Conservation (phyloP, 2,329 filamentous ascomycete genomes). For the Teratosphaeria pseudoeucalypti region DNA sequence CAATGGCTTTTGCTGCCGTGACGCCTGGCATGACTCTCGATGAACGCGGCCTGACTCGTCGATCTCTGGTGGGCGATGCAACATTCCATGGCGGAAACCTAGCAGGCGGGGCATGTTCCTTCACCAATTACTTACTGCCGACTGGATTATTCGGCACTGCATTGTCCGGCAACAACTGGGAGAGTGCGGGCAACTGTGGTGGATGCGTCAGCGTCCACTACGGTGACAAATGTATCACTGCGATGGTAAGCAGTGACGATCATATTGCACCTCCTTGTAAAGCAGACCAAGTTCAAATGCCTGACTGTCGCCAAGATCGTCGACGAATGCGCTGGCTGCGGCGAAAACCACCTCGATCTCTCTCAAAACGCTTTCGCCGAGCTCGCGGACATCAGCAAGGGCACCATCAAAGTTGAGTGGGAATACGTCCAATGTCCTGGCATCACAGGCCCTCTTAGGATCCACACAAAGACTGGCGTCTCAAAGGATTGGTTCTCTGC, state of each 20-base stretch:
- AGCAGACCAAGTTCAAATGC: not conserved
- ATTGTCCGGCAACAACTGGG: slow-evolving; percentile 49
- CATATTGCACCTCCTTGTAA: not conserved
- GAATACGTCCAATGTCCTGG: slow-evolving; percentile 39
- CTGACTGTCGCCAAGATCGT: slow-evolving; percentile 34
- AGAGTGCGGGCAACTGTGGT: slow-evolving; percentile 47
- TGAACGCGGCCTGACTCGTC: slow-evolving; percentile 9
- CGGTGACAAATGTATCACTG: slow-evolving; percentile 44
- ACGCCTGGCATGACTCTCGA: slow-evolving; percentile 7
- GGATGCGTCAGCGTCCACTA: slow-evolving; percentile 51
- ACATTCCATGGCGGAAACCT: slow-evolving; percentile 26
- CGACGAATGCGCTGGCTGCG: slow-evolving; percentile 48
- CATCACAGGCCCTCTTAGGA: slow-evolving; percentile 38
- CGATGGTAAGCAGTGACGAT: slow-evolving; percentile 44
- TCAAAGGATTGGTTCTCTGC: slow-evolving; percentile 48
- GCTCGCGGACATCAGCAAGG: slow-evolving; percentile 35
- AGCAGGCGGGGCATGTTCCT: slow-evolving; percentile 52
- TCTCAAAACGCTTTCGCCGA: slow-evolving; percentile 42
- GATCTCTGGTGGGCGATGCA: slow-evolving; percentile 12
- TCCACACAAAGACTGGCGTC: slow-evolving; percentile 45
- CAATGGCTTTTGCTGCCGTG: slow-evolving; percentile 6
- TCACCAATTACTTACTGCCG: slow-evolving; percentile 53
- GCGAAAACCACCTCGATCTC: slow-evolving; percentile 45
- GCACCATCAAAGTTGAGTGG: slow-evolving; percentile 43
- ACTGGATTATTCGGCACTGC: slow-evolving; percentile 51